Evolutionary conservation across 306 rosid genomes (phyloP), one percentile per base, ranked within the genome.

Genomic region (Vigna nakashimae): DNA sequence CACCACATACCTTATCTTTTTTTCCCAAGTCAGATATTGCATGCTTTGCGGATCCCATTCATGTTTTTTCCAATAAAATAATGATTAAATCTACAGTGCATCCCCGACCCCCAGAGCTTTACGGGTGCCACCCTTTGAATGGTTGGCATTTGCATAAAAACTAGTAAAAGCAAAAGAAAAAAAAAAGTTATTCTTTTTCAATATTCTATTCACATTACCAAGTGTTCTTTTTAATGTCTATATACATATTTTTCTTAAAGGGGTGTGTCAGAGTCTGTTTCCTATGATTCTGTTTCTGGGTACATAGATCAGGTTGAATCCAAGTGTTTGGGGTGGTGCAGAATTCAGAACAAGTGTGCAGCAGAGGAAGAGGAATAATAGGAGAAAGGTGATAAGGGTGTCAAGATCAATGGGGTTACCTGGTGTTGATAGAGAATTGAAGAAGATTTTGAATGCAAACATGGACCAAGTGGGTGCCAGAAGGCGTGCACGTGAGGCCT

Each of bases 401-500:
- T 82, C 83, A 7, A 58, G 6, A 0, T 9, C 46, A 42, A 69
- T 51, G 83, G 84, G 58, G 84, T 52, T 94, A 45, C 84, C 66
- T 0, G 97, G 93, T 18, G 90, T 94, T 9, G 84, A 72, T 17
- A 83, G 46, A 51, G 85, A 88, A 50, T 71, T 90, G 89, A 90
- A 84, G 63, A 89, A 80, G 88, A 82, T 94, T 82, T 69, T 89
- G 74, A 83, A 86, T 65, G 84, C 92, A 58, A 83, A 87, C 2
- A 89, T 88, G 97, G 97, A 91, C 65, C 83, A 87, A 80, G 98
- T 78, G 1, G 72, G 86, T 0, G 84, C 97, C 73, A 90, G 98
- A 89, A 88, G 92, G 66, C 86, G 86, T 18, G 97, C 93, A 65
- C 92, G 98, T 42, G 90, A 89, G 70, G 89, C 96, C 65, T 85